Conservation (phyloP, 169 alveolate species). For the Babesia bigemina region DNA sequence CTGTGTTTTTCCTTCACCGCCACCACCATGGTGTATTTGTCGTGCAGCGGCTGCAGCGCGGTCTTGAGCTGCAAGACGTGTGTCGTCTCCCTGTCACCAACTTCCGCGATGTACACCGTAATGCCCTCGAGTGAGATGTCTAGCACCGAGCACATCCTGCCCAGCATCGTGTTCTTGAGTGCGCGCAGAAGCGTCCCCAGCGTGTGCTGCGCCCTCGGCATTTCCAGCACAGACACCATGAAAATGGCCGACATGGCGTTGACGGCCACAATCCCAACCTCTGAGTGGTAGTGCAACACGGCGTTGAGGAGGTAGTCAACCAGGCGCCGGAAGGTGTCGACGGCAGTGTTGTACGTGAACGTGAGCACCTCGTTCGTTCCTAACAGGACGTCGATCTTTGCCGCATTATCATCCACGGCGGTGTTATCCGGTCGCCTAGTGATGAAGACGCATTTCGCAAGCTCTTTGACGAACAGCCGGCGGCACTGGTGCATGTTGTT, state of each 20-base stretch:
- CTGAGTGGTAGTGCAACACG: constrained; percentile 38
- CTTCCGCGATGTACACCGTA: constrained; percentile 16
- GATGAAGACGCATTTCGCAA: constrained; percentile 27
- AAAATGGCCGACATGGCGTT: constrained; percentile 39
- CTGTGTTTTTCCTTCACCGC: constrained; percentile 11
- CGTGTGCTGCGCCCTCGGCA: constrained; percentile 9
- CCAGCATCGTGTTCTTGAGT: constrained; percentile 36
- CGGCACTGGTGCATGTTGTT: not conserved
- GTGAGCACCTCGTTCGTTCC: constrained; percentile 38
- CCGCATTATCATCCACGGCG: not conserved
- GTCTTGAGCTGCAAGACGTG: constrained; percentile 13
- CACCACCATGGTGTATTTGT: constrained; percentile 29
- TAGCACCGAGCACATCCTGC: constrained; percentile 25
- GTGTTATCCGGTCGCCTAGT: not conserved
- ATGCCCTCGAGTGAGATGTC: constrained; percentile 24
- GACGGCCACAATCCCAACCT: constrained; percentile 30
- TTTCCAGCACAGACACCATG: constrained; percentile 29
- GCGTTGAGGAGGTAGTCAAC: constrained; percentile 43
- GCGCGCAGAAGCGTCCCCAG: constrained; percentile 7
- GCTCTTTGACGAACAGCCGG: constrained; percentile 28
- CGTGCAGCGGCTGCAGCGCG: constrained; percentile 12
- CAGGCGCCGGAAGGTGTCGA: constrained; percentile 18
- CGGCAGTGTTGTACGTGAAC: constrained; percentile 17
- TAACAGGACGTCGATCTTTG: not conserved
- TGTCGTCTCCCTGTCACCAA: constrained; percentile 3